Evolutionary conservation across 1,284 basidiomycete genomes (phyloP).

Genomic region (Takashimella tepidaria): DNA sequence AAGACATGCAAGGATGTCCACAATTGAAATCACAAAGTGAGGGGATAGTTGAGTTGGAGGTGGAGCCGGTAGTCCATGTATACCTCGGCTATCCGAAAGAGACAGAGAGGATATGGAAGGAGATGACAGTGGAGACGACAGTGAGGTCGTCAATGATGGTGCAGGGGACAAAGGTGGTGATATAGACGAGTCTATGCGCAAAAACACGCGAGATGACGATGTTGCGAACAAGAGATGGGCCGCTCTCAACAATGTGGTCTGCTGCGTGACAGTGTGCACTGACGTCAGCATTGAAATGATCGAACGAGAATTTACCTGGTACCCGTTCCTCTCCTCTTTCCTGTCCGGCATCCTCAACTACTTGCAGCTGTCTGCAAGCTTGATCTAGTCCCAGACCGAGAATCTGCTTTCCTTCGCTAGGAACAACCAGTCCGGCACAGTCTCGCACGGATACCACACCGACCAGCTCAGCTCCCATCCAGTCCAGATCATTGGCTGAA

Average conservation of each 20-base stretch:
- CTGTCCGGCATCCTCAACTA: conserved; percentile 20
- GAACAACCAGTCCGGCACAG: conserved; percentile 32
- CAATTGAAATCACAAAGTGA: conserved; percentile 35
- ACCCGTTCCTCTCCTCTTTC: conserved; percentile 36
- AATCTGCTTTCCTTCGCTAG: conserved; percentile 32
- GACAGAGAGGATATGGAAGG: conserved; percentile 12
- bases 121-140: conserved; percentile 13
- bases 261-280: conserved; percentile 35
- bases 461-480: conserved; percentile 14
- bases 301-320: conserved; percentile 20
- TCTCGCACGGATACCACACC: conserved; percentile 28
- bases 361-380: conserved; percentile 29
- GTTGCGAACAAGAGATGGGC: conserved; percentile 37
- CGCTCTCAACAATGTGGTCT: conserved; percentile 29
- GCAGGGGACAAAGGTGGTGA: conserved; percentile 29
- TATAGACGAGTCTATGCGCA: conserved; percentile 15
- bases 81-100: conserved; percentile 9
- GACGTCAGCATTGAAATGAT: conserved; percentile 8
- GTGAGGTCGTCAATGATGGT: conserved; percentile 17
- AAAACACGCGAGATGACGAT: conserved; percentile 31
- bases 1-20: conserved; percentile 32
- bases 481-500: conserved; percentile 5
- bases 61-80: conserved; percentile 20
- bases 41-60: conserved; percentile 28
- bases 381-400: conserved; percentile 31